Conservation (phyloP, 2,329 filamentous ascomycete genomes). For the Arthrobotrys musiformis region DNA sequence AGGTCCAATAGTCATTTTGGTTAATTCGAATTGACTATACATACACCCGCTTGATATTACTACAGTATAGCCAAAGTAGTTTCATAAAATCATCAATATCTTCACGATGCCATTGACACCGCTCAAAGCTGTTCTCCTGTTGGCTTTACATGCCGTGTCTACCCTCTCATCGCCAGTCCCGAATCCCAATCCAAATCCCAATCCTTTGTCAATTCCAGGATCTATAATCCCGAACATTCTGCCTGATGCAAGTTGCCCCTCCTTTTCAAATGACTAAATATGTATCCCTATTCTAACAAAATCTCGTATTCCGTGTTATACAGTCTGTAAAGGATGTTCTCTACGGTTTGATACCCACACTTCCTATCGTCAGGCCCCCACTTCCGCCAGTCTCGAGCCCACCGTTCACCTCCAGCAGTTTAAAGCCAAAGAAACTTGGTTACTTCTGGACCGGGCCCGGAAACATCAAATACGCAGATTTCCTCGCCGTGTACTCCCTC, state of each 20-base stretch:
- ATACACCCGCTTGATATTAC: background rate
- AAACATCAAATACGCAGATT: conserved; percentile 71
- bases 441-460: conserved; percentile 73
- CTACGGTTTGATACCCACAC: conserved; percentile 66
- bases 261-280: no score
- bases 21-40: background rate
- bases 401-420: conserved; percentile 67
- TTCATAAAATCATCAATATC: background rate
- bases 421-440: conserved; percentile 74
- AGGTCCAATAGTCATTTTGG: background rate
- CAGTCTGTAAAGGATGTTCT: conserved; percentile 71
- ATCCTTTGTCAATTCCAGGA: conserved; percentile 65
- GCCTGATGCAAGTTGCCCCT: no score
- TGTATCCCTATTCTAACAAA: no score
- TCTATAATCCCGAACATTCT: conserved; percentile 69
- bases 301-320: background rate
- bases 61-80: background rate
- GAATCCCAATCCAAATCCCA: conserved; percentile 35
- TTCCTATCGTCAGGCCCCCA: conserved; percentile 71
- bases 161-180: conserved; percentile 30
- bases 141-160: conserved; percentile 25
- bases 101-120: conserved; percentile 35
- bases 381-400: conserved; percentile 70
- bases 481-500: conserved; percentile 70
- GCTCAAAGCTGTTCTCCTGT: conserved; percentile 18